Base-by-base conservation (phyloP, 2,329 filamentous ascomycete species). In the Verticillium albo-atrum region DNA sequence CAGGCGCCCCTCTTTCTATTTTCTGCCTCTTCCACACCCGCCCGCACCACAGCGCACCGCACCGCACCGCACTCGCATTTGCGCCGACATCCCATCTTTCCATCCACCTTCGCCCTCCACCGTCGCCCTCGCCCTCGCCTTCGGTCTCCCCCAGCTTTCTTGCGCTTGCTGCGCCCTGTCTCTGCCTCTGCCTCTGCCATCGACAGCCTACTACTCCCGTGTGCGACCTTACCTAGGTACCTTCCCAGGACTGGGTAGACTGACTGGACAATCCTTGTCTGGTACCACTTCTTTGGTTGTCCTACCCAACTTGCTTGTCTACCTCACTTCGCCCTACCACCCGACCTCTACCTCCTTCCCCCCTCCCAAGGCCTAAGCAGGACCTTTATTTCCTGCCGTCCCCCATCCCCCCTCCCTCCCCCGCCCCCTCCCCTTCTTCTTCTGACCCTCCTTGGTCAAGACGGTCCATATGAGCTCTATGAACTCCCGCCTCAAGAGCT, bases 401-500 rank as follows among this genome's bases (percentile, higher is more conserved):
- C 60, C 54, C 59, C 47, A 35, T 58, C 56, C 55, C 56, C 57
- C 50, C 58, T 62, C 55, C 56, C 60, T 55, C 50, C 60, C 53
- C 56, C 57, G 57, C 54, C 58, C 37, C 54, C 56, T 56, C 57
- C 55, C 57, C 72, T 74, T 72, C 72, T 74, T 67, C 67, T 61
- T 68, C 54, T 26, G 34, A 47, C 54, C 42, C 35, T 34, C 34
- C n/a, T 47, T 47, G 42, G 42, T 47, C 42, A 47, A 47, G 42
- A 47, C 67, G 54, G 66, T 72, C 77, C 79, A 77, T 81, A 90
- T 90, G 88, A 90, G 85, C 83, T 90, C 87, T 82, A 84, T 90
- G 85, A 91, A 90, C 82, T 85, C 86, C 75, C 87, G 89, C 77
- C 86, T 91, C 75, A 90, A 90, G 82, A 84, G 85, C 82, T 83